phyloP scores from a whole-genome alignment of 257 asterid species.

The Solanum gracilifrons region DNA sequence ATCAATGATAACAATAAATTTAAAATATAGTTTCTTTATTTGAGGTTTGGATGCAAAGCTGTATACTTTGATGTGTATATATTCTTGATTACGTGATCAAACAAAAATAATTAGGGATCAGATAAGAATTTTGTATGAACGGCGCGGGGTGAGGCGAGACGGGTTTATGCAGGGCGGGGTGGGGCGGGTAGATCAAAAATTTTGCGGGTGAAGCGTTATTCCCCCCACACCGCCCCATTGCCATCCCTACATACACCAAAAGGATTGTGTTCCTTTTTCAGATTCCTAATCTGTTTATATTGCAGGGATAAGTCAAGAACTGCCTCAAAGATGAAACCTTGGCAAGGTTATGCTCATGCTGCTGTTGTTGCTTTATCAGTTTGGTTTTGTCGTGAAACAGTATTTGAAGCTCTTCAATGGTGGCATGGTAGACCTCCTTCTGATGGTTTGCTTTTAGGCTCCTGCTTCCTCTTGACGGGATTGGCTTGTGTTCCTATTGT shows the following conservation, averaged over 20 bases:
- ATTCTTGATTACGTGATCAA: too few species aligned
- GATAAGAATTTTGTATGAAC: too few species aligned
- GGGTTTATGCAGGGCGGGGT: too few species aligned
- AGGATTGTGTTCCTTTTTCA: background rate
- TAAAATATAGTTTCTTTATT: too few species aligned
- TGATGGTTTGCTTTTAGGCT: conserved; percentile 88
- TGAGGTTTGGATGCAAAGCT: too few species aligned
- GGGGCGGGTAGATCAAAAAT: too few species aligned
- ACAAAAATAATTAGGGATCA: too few species aligned
- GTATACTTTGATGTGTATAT: too few species aligned
- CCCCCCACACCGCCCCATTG: too few species aligned
- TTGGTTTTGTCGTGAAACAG: conserved; percentile 90
- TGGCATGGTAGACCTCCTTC: conserved; percentile 98
- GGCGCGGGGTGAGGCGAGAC: too few species aligned
- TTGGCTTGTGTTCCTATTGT: conserved; percentile 89
- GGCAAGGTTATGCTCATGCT: conserved; percentile 94
- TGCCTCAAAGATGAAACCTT: conserved; percentile 87
- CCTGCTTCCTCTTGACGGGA: conserved; percentile 75
- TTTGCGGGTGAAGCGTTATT: too few species aligned
- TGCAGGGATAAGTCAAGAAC: conserved; percentile 83
- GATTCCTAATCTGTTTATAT: background rate
- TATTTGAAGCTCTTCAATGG: conserved; percentile 97
- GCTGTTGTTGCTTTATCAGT: conserved; percentile 77
- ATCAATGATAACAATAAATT: too few species aligned
- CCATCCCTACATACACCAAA: background rate